Percentiles rank a stretch among this genome's conserved stretches.
These are phyloP conservation scores for Pythium grandisporangium DNA, from an alignment of 352 stramenopile species.

Conservation along the genomic window DNA sequence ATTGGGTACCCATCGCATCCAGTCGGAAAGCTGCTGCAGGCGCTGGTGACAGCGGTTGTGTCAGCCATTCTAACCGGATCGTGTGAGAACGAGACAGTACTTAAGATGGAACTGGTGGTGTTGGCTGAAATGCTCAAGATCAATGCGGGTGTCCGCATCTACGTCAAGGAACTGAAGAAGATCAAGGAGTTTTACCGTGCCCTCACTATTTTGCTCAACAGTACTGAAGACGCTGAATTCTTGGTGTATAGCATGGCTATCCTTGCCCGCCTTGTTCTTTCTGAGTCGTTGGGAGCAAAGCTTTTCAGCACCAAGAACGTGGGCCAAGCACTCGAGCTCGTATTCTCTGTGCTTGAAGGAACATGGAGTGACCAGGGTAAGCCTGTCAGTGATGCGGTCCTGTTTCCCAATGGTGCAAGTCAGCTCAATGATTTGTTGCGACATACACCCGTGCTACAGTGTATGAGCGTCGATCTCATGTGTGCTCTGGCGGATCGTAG, in stretches of 20 bases:
- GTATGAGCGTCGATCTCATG: slow-evolving; percentile 54
- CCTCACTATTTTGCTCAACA: slow-evolving; percentile 75
- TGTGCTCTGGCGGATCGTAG: slow-evolving; percentile 49
- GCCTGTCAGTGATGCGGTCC: too few species aligned
- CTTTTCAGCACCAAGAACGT: slow-evolving; percentile 80
- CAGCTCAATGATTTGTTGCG: slow-evolving; percentile 10
- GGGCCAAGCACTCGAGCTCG: slow-evolving; percentile 55
- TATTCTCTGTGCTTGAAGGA: slow-evolving; percentile 62
- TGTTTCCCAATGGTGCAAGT: slow-evolving; percentile 10
- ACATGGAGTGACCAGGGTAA: slow-evolving; percentile 33
- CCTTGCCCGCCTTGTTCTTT: slow-evolving; percentile 59
- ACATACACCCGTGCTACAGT: slow-evolving; percentile 27
- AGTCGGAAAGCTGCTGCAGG: slow-evolving; percentile 56
- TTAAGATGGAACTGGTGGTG: slow-evolving; percentile 65
- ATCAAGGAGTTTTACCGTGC: slow-evolving; percentile 77
- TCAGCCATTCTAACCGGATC: slow-evolving; percentile 25
- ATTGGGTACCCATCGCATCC: slow-evolving; percentile 71
- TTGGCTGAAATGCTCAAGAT: slow-evolving; percentile 55
- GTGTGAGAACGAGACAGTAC: slow-evolving; percentile 30
- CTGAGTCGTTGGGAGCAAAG: slow-evolving; percentile 65
- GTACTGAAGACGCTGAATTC: slow-evolving; percentile 61
- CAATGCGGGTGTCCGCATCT: slow-evolving; percentile 68
- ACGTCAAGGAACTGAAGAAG: slow-evolving; percentile 66
- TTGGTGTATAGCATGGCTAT: slow-evolving; percentile 76
- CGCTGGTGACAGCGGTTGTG: slow-evolving; percentile 40